Base-by-base conservation (phyloP, 768 basidiomycete genomes). In the Chalciporus chontae region DNA sequence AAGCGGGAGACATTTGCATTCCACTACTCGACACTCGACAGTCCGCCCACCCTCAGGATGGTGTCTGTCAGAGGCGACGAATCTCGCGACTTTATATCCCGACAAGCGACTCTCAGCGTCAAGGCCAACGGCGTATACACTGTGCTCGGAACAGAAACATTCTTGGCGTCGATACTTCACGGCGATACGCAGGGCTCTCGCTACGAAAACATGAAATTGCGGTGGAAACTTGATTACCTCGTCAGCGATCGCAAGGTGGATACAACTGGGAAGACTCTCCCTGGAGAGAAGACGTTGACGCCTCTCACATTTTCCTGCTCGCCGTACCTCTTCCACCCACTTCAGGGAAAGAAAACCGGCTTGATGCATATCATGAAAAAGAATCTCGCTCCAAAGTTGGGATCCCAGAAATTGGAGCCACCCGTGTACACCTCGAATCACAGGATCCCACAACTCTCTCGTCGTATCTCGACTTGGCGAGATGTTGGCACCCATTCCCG, bases 211-310 rank as follows among this genome's bases (percentile, higher is more conserved):
- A 62, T 64, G 18, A 79, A 76, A 49, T 68, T 89, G 15, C 69
- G 71, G 19, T 93, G 91, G 92, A 79, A 80, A 48, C 85, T 94
- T 54, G 85, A 88, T 48, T 94, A 94, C 62, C 60, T 83, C 27
- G 85, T 94, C 9, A 78, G 79, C 36, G 82, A 89, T 54, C 74
- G 80, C 27, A 67, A 71, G 46, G 67, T 69, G 19, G 73, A 78
- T 19, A 63, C 64, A 7, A 70, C 73, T 4, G 78, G 79, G 19
- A 75, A 71, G 50, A 59, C 71, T 15, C 60, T 68, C n/a, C 71
- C 76, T 6, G 87, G 85, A 14, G 91, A 92, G 68, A 88, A 85
- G 70, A 73, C 72, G 2, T 60, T 90, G 48, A 86, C 81, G 2
- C 90, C 90, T 3, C 66, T 91, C 19, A 78, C 78, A 15, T 90